Conservation (phyloP, 768 basidiomycete genomes). For the Psilocybe tampanensis region DNA sequence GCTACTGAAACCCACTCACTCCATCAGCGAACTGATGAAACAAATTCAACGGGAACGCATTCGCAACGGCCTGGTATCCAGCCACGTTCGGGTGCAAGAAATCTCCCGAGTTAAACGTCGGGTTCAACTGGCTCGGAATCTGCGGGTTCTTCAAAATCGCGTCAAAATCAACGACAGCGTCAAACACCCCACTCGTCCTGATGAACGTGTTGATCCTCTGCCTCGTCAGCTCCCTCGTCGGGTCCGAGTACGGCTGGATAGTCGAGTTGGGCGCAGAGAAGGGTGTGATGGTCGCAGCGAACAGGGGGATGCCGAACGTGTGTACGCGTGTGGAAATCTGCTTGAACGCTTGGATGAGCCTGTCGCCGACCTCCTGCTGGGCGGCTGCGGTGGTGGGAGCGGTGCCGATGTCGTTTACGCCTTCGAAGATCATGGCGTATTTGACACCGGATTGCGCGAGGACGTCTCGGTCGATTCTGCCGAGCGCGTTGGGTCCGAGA, state of each 20-base stretch:
- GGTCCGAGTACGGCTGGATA: slow-evolving; percentile 41
- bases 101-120: slow-evolving; percentile 45
- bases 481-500: slow-evolving; percentile 47
- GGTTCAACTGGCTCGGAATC: slow-evolving; percentile 37
- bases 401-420: slow-evolving; percentile 55
- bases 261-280: slow-evolving; percentile 35
- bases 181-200: slow-evolving; percentile 42
- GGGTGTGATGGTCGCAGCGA: slow-evolving; percentile 54
- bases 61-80: slow-evolving; percentile 45
- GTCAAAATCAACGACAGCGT: slow-evolving; percentile 52
- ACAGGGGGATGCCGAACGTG: slow-evolving; percentile 43
- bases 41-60: slow-evolving; percentile 40
- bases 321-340: slow-evolving; percentile 47
- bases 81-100: slow-evolving; percentile 49
- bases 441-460: slow-evolving; percentile 47
- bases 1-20: background rate
- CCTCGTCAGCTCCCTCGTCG: slow-evolving; percentile 41
- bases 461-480: slow-evolving; percentile 54
- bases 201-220: slow-evolving; percentile 47
- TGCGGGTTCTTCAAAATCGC: slow-evolving; percentile 39
- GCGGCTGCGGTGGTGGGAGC: slow-evolving; percentile 33
- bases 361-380: slow-evolving; percentile 40
- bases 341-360: slow-evolving; percentile 44
- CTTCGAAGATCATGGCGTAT: slow-evolving; percentile 54
- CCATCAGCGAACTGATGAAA: slow-evolving; percentile 24